These are phyloP conservation scores for Eucalyptus melliodora DNA, from an alignment of 345 rosid species.

Conservation along the genomic window DNA sequence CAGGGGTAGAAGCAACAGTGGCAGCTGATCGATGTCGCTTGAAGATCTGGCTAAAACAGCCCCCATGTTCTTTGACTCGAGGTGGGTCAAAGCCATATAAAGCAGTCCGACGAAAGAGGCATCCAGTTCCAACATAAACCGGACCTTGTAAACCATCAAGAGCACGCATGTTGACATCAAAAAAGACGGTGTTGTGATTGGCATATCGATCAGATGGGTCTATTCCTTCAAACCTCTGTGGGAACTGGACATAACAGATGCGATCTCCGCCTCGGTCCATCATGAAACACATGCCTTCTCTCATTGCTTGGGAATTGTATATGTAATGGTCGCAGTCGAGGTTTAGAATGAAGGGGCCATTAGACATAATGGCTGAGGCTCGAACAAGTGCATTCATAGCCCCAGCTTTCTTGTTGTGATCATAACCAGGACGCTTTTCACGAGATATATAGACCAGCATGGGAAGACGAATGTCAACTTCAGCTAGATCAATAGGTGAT, in stretches of 20 bases:
- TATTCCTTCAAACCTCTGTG: conserved; percentile 13
- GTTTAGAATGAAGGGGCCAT: conserved; percentile 8
- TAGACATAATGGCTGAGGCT: conserved; percentile 10
- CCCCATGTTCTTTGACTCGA: background rate
- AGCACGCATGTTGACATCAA: conserved; percentile 15
- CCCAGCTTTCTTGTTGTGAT: conserved; percentile 19
- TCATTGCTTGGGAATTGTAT: conserved; percentile 12
- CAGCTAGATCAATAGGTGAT: background rate
- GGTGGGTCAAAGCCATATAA: conserved; percentile 14
- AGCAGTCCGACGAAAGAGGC: conserved; percentile 11
- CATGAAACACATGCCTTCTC: conserved; percentile 15
- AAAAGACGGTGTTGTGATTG: conserved; percentile 12
- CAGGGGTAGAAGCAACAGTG: background rate
- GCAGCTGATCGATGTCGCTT: background rate
- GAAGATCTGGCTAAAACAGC: background rate
- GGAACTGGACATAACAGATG: conserved; percentile 12
- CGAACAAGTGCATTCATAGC: conserved; percentile 19
- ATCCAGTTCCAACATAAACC: conserved; percentile 12
- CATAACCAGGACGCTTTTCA: conserved; percentile 11
- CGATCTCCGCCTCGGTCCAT: conserved; percentile 11
- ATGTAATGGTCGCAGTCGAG: conserved; percentile 13
- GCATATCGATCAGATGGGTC: conserved; percentile 18
- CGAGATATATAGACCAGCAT: conserved; percentile 14
- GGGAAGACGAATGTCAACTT: conserved; percentile 10
- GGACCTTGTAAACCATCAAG: conserved; percentile 16